Evolutionary conservation across 2,329 filamentous ascomycete species (phyloP).

Genomic region (Pseudocercospora cruenta): DNA sequence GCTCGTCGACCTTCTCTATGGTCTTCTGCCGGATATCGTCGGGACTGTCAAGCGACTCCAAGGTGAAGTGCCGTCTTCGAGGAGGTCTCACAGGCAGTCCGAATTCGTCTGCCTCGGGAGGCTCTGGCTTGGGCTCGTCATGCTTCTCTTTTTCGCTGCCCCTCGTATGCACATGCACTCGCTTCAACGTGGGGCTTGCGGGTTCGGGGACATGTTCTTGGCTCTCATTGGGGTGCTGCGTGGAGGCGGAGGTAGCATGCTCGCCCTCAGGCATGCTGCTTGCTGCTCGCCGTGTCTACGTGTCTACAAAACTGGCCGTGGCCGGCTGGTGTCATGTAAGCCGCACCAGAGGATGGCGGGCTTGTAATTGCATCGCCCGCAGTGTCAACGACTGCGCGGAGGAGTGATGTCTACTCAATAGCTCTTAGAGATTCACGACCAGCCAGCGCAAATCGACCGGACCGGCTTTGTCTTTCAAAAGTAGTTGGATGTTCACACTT

Average conservation of each 20-base stretch:
- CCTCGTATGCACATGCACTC: constrained; percentile 20
- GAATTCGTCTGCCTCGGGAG: constrained; percentile 42
- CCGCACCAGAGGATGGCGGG: neutral
- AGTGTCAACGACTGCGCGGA: neutral
- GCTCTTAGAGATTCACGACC: neutral
- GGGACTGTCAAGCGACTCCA: constrained; percentile 32
- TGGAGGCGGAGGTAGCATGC: constrained; percentile 8
- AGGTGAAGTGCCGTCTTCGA: constrained; percentile 33
- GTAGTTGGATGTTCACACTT: no score
- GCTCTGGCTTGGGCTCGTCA: constrained; percentile 30
- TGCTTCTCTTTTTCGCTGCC: constrained; percentile 21
- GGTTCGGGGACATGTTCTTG: constrained; percentile 11
- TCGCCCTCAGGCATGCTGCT: constrained; percentile 23
- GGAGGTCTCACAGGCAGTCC: constrained; percentile 41
- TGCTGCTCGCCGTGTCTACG: no score
- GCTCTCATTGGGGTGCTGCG: neutral
- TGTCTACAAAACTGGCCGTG: neutral
- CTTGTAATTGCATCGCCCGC: neutral
- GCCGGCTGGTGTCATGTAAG: no score
- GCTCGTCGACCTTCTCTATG: constrained; percentile 28
- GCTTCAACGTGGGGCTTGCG: constrained; percentile 18
- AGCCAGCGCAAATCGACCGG: neutral
- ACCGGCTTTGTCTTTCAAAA: neutral
- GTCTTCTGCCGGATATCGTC: constrained; percentile 26
- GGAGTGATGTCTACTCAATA: neutral